Evolutionary conservation across 257 asterid genomes (phyloP).

Genomic region (Mentha longifolia): DNA sequence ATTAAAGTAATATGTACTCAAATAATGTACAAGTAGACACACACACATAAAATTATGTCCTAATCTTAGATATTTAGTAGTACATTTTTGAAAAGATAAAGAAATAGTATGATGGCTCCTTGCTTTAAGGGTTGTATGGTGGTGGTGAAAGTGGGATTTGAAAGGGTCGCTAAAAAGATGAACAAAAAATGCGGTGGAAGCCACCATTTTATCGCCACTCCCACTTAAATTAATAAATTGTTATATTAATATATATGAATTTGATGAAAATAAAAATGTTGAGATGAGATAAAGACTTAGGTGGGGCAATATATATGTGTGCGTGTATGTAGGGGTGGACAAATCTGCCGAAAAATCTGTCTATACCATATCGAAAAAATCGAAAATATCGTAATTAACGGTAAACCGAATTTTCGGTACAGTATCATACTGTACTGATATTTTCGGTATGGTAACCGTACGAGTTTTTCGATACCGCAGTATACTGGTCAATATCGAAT

Average conservation of each 20-base stretch:
- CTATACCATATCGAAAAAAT: too few relatives aligned
- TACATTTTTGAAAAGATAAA: constrained; percentile 19
- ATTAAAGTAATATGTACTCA: neutral
- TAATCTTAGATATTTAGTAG: constrained; percentile 12
- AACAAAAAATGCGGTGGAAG: constrained; percentile 37
- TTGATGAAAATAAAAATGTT: neutral
- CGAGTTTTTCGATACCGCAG: too few relatives aligned
- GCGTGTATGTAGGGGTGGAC: too few relatives aligned
- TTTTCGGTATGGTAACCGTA: too few relatives aligned
- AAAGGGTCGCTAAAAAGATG: constrained; percentile 36
- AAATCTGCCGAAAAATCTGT: too few relatives aligned
- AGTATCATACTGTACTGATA: too few relatives aligned
- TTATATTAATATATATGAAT: neutral
- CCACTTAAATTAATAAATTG: constrained; percentile 17
- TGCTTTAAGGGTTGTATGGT: constrained; percentile 34
- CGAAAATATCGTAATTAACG: too few relatives aligned
- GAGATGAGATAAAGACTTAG: constrained; percentile 9
- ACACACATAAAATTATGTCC: constrained; percentile 6
- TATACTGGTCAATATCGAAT: too few relatives aligned
- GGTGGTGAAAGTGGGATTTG: constrained; percentile 34
- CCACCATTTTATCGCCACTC: constrained; percentile 39
- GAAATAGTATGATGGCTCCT: constrained; percentile 30
- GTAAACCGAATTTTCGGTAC: too few relatives aligned
- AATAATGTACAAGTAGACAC: neutral
- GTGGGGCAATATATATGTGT: neutral